Percentiles rank a stretch among this genome's conserved stretches.
phyloP scores from a whole-genome alignment of 2,329 filamentous ascomycete species.

The Chaetomium strumarium region DNA sequence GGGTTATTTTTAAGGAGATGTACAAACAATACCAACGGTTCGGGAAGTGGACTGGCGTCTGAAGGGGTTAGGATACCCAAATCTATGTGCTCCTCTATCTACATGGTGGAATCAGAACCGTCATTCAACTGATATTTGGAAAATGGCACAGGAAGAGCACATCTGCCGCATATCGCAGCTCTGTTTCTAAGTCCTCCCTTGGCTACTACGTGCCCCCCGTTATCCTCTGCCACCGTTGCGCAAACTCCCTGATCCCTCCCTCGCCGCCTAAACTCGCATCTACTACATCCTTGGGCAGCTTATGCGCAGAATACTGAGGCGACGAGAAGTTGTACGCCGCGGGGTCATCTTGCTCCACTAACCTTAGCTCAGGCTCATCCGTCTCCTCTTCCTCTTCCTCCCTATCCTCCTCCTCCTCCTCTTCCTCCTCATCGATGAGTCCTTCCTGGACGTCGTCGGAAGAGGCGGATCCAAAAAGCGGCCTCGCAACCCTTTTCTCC shows the following conservation, averaged over 20 bases:
- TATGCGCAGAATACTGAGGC: slow-evolving; percentile 89
- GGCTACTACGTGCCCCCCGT: slow-evolving; percentile 20
- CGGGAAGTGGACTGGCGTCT: slow-evolving; percentile 59
- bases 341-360: slow-evolving; percentile 79
- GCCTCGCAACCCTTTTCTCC: slow-evolving; percentile 57
- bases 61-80: slow-evolving; percentile 17
- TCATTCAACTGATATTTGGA: too few relatives aligned
- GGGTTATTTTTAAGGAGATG: slow-evolving; percentile 53
- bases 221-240: slow-evolving; percentile 65
- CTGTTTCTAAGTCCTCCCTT: background rate
- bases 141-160: background rate
- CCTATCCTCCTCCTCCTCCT: slow-evolving; percentile 49
- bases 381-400: slow-evolving; percentile 60
- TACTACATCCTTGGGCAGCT: slow-evolving; percentile 89
- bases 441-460: background rate
- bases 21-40: slow-evolving; percentile 56
- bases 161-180: background rate
- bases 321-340: slow-evolving; percentile 82
- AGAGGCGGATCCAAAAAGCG: slow-evolving; percentile 45
- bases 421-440: slow-evolving; percentile 33
- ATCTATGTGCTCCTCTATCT: background rate
- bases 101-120: too few relatives aligned
- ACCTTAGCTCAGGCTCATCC: slow-evolving; percentile 67
- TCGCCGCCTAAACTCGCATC: slow-evolving; percentile 62
- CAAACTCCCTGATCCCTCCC: slow-evolving; percentile 75